phyloP scores from a whole-genome alignment of 257 asterid genomes.

The Parsonsia alboflavescens region DNA sequence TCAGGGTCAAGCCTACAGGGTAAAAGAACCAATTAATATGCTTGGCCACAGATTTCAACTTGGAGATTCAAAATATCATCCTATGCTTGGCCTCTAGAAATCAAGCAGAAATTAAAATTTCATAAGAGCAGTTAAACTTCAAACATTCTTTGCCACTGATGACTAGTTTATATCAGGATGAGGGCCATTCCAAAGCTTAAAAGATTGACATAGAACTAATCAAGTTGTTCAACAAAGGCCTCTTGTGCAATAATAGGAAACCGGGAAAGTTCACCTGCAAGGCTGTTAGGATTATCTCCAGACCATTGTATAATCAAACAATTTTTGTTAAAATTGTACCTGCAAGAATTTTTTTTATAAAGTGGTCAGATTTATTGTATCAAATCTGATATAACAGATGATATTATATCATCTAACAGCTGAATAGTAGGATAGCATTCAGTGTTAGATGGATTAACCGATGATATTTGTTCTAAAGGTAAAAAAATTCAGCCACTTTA shows the following conservation, averaged over 20 bases:
- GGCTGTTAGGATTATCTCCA: conserved; percentile 98
- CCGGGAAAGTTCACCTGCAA: conserved; percentile 54
- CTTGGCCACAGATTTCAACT: background rate
- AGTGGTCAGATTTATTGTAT: background rate
- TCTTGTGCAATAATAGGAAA: background rate
- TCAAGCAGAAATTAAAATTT: background rate
- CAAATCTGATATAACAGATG: too few relatives aligned
- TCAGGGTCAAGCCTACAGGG: conserved; percentile 68
- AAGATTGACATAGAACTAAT: background rate
- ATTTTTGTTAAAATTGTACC: conserved; percentile 69
- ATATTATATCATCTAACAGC: background rate
- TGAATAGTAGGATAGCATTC: background rate
- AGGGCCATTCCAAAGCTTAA: background rate
- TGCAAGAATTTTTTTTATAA: conserved; percentile 22
- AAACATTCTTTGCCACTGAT: background rate
- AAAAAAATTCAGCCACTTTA: background rate
- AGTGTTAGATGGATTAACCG: background rate
- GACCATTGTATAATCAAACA: conserved; percentile 86
- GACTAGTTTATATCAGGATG: background rate
- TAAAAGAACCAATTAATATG: conserved; percentile 12
- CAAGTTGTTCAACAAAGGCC: background rate
- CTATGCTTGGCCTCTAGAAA: background rate
- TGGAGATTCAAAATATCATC: background rate
- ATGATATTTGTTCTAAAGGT: background rate
- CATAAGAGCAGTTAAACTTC: background rate